Conservation (phyloP, 2,329 filamentous ascomycete genomes). For the Xylaria sp. region DNA sequence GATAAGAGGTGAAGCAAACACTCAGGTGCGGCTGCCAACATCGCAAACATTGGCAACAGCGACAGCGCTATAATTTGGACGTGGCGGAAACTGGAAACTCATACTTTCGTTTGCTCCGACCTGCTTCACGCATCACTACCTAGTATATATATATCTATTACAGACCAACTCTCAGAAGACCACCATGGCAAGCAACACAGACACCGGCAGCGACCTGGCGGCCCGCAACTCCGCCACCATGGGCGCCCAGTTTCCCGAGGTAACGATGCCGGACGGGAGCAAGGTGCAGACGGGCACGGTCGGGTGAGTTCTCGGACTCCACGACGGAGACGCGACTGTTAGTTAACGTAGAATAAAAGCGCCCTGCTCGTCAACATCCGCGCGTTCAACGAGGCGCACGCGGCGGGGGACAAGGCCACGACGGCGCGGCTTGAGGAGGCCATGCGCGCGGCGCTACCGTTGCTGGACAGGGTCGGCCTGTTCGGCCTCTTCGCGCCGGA, state of each 20-base stretch:
- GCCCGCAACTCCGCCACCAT: conserved; percentile 32
- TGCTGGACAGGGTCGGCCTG: conserved; percentile 31
- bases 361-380: conserved; percentile 34
- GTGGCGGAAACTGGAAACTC: neutral
- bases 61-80: too few species aligned
- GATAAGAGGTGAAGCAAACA: too few species aligned
- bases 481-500: conserved; percentile 33
- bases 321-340: neutral
- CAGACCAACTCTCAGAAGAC: neutral
- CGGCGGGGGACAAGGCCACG: conserved; percentile 21
- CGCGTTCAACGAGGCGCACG: conserved; percentile 30
- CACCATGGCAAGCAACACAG: conserved; percentile 14
- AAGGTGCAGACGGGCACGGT: conserved; percentile 36
- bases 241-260: conserved; percentile 32
- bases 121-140: neutral
- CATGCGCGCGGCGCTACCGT: conserved; percentile 28
- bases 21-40: too few species aligned
- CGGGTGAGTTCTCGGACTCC: conserved; percentile 20
- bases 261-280: conserved; percentile 32
- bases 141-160: neutral
- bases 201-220: conserved; percentile 21
- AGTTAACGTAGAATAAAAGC: conserved; percentile 5
- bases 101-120: neutral
- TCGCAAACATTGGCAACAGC: too few species aligned
- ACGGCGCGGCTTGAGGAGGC: conserved; percentile 20